A percentile compares a stretch with the other conserved stretches of the same genome.
Conservation (phyloP, 805 yeast genomes). For the Starmerella apis region DNA sequence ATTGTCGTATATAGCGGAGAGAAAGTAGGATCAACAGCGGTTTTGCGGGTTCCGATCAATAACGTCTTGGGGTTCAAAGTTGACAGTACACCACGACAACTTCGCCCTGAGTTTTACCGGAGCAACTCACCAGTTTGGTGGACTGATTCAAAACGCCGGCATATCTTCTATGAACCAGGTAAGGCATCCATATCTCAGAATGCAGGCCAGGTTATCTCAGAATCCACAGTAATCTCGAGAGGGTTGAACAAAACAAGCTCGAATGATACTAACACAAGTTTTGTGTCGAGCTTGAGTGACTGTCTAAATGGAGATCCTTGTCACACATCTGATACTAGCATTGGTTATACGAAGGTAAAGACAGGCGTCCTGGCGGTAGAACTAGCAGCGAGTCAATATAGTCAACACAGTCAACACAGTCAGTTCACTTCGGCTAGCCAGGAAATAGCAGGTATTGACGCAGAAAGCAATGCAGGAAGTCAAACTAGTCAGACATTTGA, state of each 20-base stretch:
- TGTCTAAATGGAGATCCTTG: too few relatives aligned
- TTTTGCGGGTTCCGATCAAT: conserved; percentile 19
- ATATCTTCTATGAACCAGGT: neutral
- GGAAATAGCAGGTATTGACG: too few relatives aligned
- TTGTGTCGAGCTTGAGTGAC: too few relatives aligned
- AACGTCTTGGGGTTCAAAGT: neutral
- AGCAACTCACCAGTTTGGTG: conserved; percentile 8
- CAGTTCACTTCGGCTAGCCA: too few relatives aligned
- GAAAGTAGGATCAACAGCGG: conserved; percentile 20
- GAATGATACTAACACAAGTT: too few relatives aligned
- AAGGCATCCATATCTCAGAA: neutral
- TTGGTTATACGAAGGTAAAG: too few relatives aligned
- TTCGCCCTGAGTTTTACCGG: neutral
- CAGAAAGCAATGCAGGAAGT: too few relatives aligned
- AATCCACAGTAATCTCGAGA: neutral
- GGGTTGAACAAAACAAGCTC: neutral
- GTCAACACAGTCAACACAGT: too few relatives aligned
- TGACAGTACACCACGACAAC: neutral
- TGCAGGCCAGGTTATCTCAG: neutral
- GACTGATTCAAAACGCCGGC: conserved; percentile 1
- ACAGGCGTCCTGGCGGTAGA: too few relatives aligned
- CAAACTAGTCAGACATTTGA: neutral
- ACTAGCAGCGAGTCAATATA: too few relatives aligned
- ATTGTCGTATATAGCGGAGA: conserved; percentile 35
- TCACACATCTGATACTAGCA: too few relatives aligned